Percentiles rank a stretch among this genome's conserved stretches.
Conservation (phyloP, 129 eudicot species). For the Helianthus tuberosus region DNA sequence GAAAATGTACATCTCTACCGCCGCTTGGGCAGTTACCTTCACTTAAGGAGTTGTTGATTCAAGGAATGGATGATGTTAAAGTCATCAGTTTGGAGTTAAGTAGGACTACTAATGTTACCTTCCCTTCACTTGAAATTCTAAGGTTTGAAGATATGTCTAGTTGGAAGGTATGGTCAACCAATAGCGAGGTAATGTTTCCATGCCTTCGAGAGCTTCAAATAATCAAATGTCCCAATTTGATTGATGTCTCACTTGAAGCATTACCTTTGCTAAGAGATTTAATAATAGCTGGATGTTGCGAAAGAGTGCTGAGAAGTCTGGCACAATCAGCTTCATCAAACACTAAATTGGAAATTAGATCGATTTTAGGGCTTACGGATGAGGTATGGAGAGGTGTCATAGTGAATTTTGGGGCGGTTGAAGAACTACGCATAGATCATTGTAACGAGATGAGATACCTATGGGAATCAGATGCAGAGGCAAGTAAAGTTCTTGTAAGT, state of each 20-base stretch:
- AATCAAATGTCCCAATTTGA: not conserved
- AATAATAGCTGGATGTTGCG: not conserved
- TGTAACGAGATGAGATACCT: not conserved
- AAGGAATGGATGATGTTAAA: too few relatives aligned
- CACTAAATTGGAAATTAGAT: too few relatives aligned
- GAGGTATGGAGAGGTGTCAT: constrained; percentile 8
- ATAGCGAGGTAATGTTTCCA: not conserved
- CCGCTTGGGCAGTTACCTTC: constrained; percentile 3
- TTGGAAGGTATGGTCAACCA: not conserved
- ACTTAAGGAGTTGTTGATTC: constrained; percentile 1
- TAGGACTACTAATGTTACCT: not conserved
- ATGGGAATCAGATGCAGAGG: constrained; percentile 2
- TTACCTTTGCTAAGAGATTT: not conserved
- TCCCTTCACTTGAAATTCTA: not conserved
- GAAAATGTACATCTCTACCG: constrained; percentile 2
- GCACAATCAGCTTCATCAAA: too few relatives aligned
- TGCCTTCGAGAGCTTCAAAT: constrained; percentile 7
- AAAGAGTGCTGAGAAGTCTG: not conserved
- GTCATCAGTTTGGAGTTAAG: not conserved
- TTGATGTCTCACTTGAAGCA: constrained; percentile 9
- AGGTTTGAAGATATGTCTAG: not conserved
- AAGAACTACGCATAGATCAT: accelerated
- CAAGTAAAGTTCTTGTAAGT: not conserved
- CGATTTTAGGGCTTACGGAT: constrained; percentile 13
- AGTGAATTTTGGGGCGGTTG: not conserved